Base-by-base conservation (phyloP, 2,329 filamentous ascomycete genomes). In the Intubia oerlemansii region DNA sequence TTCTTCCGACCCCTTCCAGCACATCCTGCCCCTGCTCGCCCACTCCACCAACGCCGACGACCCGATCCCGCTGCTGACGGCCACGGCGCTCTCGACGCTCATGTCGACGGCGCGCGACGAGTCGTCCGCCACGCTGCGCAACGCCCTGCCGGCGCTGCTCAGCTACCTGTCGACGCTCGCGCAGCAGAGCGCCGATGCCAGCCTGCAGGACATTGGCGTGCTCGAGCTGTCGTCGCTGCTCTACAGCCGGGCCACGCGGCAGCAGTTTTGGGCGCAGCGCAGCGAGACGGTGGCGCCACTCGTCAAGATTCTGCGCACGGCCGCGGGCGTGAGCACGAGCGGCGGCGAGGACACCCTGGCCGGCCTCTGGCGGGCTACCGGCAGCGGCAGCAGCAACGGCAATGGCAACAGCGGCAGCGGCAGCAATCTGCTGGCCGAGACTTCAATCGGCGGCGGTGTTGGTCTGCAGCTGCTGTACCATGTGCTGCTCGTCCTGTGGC, bases 401-500 rank as follows among this genome's bases (percentile, higher is more conserved):
- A 24, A 17, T 15, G 32, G 41, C 13, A 27, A 18, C 3, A n/a
- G n/a, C 9, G 10, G 24, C 24, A 18, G 16, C 19, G 25, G 27
- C 12, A 20, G 28, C 70, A 31, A 28, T 5, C 17, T 29, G 1
- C 31, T 42, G 29, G 63, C 66, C 32, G 70, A 72, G 38, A 62
- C 62, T 5, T 55, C 57, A 4, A 45, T 76, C 17, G 74, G 82
- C 33, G 81, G 82, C 27, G 82, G 82, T 7, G 80, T 98, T 34
- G 81, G 82, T 3, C 57, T 98, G 23, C 88, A 98, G 49, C 64
- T 95, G 23, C 63, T 98, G 23, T 98, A 98, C 48, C 81, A 93
- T 44, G 78, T 93, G 11, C 63, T 98, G 14, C 62, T 98, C 28
- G 84, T 91, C 10, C 57, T 98, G 33, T 98, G 88, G 88, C 84